A percentile compares a stretch with the other conserved stretches of the same genome.
Conservation (phyloP, 2,329 filamentous ascomycete genomes). For the Fusarium dimerum region DNA sequence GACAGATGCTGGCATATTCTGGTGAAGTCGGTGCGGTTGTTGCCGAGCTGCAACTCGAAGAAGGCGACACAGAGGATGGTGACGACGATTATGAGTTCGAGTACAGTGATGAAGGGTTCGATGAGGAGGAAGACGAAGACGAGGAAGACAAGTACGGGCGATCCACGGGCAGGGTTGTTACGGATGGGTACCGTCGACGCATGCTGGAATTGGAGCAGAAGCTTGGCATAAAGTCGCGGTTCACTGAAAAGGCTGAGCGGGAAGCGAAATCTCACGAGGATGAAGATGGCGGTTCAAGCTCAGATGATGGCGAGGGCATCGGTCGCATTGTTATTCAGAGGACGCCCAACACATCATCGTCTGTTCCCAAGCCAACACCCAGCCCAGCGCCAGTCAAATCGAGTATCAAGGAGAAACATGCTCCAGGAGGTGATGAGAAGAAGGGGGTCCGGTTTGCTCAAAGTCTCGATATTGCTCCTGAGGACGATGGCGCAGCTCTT, state of each 20-base stretch:
- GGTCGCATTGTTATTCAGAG: conserved; percentile 55
- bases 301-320: conserved; percentile 48
- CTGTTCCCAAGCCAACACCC: conserved; percentile 13
- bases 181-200: conserved; percentile 72
- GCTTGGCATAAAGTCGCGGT: conserved; percentile 60
- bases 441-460: conserved; percentile 84
- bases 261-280: conserved; percentile 45
- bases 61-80: conserved; percentile 58
- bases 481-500: conserved; percentile 24
- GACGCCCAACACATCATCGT: conserved; percentile 18
- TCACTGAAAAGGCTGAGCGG: conserved; percentile 39
- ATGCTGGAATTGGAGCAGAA: conserved; percentile 86
- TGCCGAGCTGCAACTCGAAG: conserved; percentile 84
- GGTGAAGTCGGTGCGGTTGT: conserved; percentile 90
- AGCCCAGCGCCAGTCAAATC: conserved; percentile 34
- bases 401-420: conserved; percentile 34
- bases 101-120: conserved; percentile 53
- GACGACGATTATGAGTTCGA: conserved; percentile 57
- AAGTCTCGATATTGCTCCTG: conserved; percentile 67
- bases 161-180: conserved; percentile 65
- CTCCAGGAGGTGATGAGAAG: conserved; percentile 35
- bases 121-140: conserved; percentile 54
- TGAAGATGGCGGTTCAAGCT: conserved; percentile 33
- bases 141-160: conserved; percentile 68
- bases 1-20: conserved; percentile 91